Conservation (phyloP, 331 rosid genomes). For the Stylosanthes scabra region DNA sequence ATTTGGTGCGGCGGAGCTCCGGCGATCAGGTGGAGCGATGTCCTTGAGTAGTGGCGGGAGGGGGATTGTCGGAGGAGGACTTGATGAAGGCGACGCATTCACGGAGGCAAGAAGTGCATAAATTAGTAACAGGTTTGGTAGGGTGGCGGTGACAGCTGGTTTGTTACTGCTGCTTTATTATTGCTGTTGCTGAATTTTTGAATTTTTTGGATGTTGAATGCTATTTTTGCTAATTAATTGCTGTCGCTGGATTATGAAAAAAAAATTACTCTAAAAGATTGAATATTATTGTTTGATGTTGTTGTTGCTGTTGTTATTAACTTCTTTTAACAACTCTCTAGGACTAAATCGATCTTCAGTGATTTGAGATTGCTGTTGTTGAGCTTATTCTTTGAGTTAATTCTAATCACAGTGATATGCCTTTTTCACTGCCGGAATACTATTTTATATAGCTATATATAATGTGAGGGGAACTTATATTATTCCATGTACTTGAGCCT, state of each 20-base stretch:
- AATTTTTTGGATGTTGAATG: too few relatives aligned
- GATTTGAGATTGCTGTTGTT: conserved; percentile 26
- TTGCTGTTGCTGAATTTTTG: too few relatives aligned
- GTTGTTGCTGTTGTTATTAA: neutral
- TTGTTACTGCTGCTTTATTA: too few relatives aligned
- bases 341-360: neutral
- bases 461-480: too few relatives aligned
- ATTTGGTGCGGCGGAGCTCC: conserved; percentile 80
- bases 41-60: neutral
- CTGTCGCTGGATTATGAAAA: too few relatives aligned
- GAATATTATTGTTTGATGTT: too few relatives aligned
- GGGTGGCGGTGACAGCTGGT: conserved; percentile 94
- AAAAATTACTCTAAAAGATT: too few relatives aligned
- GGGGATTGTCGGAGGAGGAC: conserved; percentile 41
- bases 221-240: too few relatives aligned
- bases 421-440: too few relatives aligned
- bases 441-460: too few relatives aligned
- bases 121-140: conserved; percentile 69
- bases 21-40: conserved; percentile 3
- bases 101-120: conserved; percentile 92
- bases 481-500: too few relatives aligned
- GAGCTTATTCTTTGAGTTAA: conserved; percentile 10
- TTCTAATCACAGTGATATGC: neutral
- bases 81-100: conserved; percentile 89
- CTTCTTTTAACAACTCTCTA: conserved; percentile 22